These are phyloP conservation scores for Maudiozyma pseudohumilis DNA, from an alignment of 805 yeast genomes.

Conservation along the genomic window DNA sequence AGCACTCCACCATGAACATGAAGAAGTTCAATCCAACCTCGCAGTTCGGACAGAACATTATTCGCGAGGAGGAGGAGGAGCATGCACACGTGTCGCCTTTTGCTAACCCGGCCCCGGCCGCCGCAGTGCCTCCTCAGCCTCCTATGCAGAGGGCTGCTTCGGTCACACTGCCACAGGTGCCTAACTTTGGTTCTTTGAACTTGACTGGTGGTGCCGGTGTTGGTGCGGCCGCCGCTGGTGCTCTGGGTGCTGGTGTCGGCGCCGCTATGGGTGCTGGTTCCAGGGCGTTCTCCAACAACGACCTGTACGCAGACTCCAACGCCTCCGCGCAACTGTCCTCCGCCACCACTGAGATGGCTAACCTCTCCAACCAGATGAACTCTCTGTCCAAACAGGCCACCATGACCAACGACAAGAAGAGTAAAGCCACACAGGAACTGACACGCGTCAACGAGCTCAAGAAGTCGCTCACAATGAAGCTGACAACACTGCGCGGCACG, in stretches of 20 bases:
- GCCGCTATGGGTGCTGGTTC: slow-evolving; percentile 15
- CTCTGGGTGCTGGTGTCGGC: neutral
- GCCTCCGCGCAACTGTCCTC: slow-evolving; percentile 59
- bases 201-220: neutral
- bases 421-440: slow-evolving; percentile 68
- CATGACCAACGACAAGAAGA: slow-evolving; percentile 56
- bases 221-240: slow-evolving; percentile 5
- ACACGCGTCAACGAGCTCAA: slow-evolving; percentile 57
- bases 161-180: slow-evolving; percentile 27
- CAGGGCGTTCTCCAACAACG: slow-evolving; percentile 30
- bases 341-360: slow-evolving; percentile 80
- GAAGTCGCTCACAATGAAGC: slow-evolving; percentile 61
- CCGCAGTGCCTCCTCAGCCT: slow-evolving; percentile 10
- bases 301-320: slow-evolving; percentile 48
- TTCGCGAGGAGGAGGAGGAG: slow-evolving; percentile 26
- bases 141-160: slow-evolving; percentile 37
- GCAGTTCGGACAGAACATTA: slow-evolving; percentile 69
- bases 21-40: slow-evolving; percentile 71
- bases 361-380: slow-evolving; percentile 73
- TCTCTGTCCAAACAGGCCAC: slow-evolving; percentile 71
- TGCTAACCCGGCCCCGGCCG: neutral
- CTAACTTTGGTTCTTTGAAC: slow-evolving; percentile 21
- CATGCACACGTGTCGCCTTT: neutral
- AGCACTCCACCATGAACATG: slow-evolving; percentile 24
- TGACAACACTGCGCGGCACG: slow-evolving; percentile 52